A percentile compares a stretch with the other conserved stretches of the same genome.
Evolutionary conservation across 352 stramenopile species (phyloP).

Genomic region (Globisporangium iwayamae): DNA sequence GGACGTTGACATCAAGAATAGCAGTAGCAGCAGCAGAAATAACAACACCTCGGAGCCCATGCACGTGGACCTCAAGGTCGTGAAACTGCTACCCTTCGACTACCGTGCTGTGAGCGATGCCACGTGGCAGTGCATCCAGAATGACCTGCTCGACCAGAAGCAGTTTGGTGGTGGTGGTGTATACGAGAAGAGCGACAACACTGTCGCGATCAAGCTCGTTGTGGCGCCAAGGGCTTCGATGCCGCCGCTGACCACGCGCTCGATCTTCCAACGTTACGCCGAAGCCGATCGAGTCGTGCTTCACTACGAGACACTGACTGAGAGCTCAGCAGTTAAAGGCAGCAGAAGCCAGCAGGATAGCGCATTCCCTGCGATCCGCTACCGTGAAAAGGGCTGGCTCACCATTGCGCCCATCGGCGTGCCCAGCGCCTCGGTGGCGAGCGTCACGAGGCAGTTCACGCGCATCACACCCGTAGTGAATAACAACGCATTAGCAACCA

Average conservation of each 20-base stretch:
- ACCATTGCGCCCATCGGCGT: background rate
- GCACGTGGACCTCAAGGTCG: constrained; percentile 4
- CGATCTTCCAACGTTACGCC: background rate
- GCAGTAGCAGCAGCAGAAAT: background rate
- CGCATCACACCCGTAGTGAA: background rate
- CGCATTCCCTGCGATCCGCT: background rate
- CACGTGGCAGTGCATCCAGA: background rate
- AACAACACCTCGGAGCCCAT: background rate
- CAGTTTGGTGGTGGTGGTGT: background rate
- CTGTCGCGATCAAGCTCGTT: background rate
- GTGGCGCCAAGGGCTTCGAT: background rate
- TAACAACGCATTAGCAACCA: background rate
- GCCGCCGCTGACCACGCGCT: background rate
- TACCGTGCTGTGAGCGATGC: background rate
- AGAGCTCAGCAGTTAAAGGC: background rate
- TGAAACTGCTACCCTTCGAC: constrained; percentile 11
- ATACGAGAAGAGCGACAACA: background rate
- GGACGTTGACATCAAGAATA: background rate
- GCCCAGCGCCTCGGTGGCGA: background rate
- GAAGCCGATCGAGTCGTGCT: constrained; percentile 7
- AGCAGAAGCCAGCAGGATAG: background rate
- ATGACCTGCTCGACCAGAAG: background rate
- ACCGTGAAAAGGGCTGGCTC: background rate
- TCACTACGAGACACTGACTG: background rate
- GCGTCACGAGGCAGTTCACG: constrained; percentile 6